Evolutionary conservation across 805 yeast genomes (phyloP).

Genomic region (Yamadazyma sp.): DNA sequence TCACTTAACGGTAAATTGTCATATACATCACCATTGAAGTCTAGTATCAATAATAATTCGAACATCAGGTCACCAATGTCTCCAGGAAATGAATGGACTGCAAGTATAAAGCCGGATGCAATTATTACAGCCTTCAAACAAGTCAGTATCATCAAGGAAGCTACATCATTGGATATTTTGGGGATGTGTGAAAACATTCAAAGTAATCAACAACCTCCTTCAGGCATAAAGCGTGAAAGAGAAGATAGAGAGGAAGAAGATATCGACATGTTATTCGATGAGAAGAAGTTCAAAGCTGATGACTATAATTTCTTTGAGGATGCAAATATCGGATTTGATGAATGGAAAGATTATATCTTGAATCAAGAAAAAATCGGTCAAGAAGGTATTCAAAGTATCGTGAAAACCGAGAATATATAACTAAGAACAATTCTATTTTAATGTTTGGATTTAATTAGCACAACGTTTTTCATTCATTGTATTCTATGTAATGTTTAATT

Average conservation of each 20-base stretch:
- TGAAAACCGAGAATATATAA: not conserved
- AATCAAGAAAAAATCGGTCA: too few relatives aligned
- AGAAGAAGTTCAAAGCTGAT: conserved; percentile 29
- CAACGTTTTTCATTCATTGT: not conserved
- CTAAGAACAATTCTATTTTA: not conserved
- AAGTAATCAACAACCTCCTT: conserved; percentile 1
- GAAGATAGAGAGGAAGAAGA: conserved; percentile 30
- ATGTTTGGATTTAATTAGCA: too few relatives aligned
- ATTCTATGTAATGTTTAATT: conserved; percentile 1
- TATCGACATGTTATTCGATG: conserved; percentile 34
- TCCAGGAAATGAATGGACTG: conserved; percentile 38
- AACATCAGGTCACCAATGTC: conserved; percentile 34
- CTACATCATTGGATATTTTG: conserved; percentile 24
- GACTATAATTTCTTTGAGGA: conserved; percentile 20
- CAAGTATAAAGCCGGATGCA: conserved; percentile 45
- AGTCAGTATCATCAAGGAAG: conserved; percentile 35
- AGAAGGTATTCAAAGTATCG: conserved; percentile 1
- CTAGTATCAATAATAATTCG: not conserved
- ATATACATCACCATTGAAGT: not conserved
- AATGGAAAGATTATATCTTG: conserved; percentile 11
- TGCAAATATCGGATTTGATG: conserved; percentile 10
- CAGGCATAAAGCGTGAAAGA: conserved; percentile 19
- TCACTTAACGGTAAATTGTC: conserved; percentile 9
- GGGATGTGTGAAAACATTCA: conserved; percentile 19
- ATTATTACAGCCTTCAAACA: conserved; percentile 46